Base-by-base conservation (phyloP, 306 rosid species). In the Echinosophora koreensis region DNA sequence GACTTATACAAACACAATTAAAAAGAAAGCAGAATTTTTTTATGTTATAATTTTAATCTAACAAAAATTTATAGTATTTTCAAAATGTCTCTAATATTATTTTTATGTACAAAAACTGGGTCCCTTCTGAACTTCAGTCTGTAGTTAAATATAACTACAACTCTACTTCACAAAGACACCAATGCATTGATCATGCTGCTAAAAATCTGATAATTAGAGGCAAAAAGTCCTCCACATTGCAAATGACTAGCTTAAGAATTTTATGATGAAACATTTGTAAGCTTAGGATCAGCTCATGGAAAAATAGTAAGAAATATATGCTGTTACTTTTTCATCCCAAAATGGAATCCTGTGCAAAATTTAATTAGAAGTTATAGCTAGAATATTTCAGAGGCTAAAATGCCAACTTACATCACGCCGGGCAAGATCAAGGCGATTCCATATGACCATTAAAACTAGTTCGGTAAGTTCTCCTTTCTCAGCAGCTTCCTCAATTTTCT, bases 401-500 rank as follows among this genome's bases (percentile, higher is more conserved):
- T 22, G 67, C n/a, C 52, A 83, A 87, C 97, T 87, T 80, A 95
- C 97, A 84, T 95, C 98, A 76, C 87, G 96, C 5, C 93, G 92
- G n/a, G 98, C 97, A 44, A 95, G 94, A 82, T 95, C 97, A 74
- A 90, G 97, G 69, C 93, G 98, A 81, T 95, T 92, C 98, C 98
- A 92, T 85, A 95, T 89, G 80, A 90, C 93, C 90, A 95, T 80
- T 65, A 95, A 87, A 77, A 95, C 98, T 88, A 95, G 98, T 80
- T 95, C 96, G 7, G 86, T 88, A 69, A 95, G 91, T 77, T 92
- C 97, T 69, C 97, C 98, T 82, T 74, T 92, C 90, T 92, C 97
- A 7, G 97, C 97, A 80, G 97, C 97, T 81, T 89, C 95, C 84
- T 89, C 98, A 77, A 95, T 92, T 88, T 88, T 89, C 98, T 94